Evolutionary conservation across 2,329 filamentous ascomycete genomes (phyloP).

Genomic region (Talaromyces pinophilus): DNA sequence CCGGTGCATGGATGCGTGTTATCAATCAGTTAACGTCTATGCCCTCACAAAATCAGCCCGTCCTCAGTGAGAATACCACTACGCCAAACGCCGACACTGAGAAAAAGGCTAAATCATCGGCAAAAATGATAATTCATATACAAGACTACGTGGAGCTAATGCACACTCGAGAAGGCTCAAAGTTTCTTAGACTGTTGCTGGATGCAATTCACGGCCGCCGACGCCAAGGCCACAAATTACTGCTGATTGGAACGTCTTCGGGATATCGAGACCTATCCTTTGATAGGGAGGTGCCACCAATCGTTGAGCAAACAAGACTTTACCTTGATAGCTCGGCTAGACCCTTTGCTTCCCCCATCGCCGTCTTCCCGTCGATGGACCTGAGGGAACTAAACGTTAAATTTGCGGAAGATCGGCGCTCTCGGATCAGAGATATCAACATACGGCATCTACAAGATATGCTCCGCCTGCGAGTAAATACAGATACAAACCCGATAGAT

Average conservation of each 20-base stretch:
- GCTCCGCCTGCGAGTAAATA: slow-evolving; percentile 49
- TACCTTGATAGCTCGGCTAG: slow-evolving; percentile 51
- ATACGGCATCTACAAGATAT: slow-evolving; percentile 65
- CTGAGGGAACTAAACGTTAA: slow-evolving; percentile 40
- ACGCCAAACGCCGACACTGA: slow-evolving; percentile 23
- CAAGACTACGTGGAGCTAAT: slow-evolving; percentile 79
- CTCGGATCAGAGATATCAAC: slow-evolving; percentile 59
- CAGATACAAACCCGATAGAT: slow-evolving; percentile 34
- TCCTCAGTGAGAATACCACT: slow-evolving; percentile 21
- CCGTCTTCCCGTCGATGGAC: slow-evolving; percentile 54
- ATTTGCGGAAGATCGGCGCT: slow-evolving; percentile 53
- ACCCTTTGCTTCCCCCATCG: slow-evolving; percentile 55
- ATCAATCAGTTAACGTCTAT: slow-evolving; percentile 39
- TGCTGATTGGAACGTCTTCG: slow-evolving; percentile 75
- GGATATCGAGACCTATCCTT: slow-evolving; percentile 38
- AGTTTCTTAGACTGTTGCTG: slow-evolving; percentile 70
- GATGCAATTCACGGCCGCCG: slow-evolving; percentile 71
- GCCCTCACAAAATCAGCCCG: slow-evolving; percentile 24
- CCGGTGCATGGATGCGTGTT: slow-evolving; percentile 34
- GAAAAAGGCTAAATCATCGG: slow-evolving; percentile 26
- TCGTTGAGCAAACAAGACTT: slow-evolving; percentile 46
- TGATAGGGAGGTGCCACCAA: slow-evolving; percentile 33
- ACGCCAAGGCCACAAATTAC: slow-evolving; percentile 68
- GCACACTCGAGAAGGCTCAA: slow-evolving; percentile 66
- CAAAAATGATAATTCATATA: slow-evolving; percentile 70